Evolutionary conservation across 352 stramenopile species (phyloP), one percentile per base, ranked within the genome.

Genomic region (Phytophthora citricola): DNA sequence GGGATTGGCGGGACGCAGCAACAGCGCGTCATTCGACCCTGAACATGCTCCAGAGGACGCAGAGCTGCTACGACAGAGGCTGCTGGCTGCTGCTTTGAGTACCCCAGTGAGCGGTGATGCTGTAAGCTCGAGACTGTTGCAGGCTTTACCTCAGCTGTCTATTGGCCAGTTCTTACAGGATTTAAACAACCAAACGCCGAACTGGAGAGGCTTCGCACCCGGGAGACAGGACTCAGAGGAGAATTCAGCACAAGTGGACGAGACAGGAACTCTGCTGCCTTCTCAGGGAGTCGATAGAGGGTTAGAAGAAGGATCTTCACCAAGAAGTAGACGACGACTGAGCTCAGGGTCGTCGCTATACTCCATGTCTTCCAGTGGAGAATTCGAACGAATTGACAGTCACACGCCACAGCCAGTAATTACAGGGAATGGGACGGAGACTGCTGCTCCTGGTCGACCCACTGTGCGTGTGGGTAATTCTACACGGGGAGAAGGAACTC

Each of bases 141-240:
- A 82, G 44, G 69, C 69, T 4, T 29, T 78, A 3, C 73, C 73
- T 6, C 73, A 78, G 40, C 58, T 81, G 17, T 32, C 43, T 22
- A 59, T 78, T 39, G 52, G 60, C 12, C 74, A 82, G 40, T 73
- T 75, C 36, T 36, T 82, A 38, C 66, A 75, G 20, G 71, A 79
- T 27, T 62, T 70, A 3, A 70, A 69, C 51, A 74, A 45, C 48
- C 71, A 69, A 17, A 74, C 60, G 17, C 54, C 65, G 38, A 40
- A 55, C 0, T 71, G 57, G 58, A 65, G 55, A 49, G 58, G 49
- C 15, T 68, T 71, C 43, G 22, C 69, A n/a, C 24, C 44, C 14
- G 48, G 24, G 36, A 63, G 58, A 52, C 54, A 63, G 41, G 53
- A 66, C 14, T 55, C 51, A 3, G 54, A 50, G 24, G 54, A 47